A percentile compares a stretch with the other conserved stretches of the same genome.
Evolutionary conservation across 257 asterid species (phyloP).

Genomic region (Henckelia pumila): DNA sequence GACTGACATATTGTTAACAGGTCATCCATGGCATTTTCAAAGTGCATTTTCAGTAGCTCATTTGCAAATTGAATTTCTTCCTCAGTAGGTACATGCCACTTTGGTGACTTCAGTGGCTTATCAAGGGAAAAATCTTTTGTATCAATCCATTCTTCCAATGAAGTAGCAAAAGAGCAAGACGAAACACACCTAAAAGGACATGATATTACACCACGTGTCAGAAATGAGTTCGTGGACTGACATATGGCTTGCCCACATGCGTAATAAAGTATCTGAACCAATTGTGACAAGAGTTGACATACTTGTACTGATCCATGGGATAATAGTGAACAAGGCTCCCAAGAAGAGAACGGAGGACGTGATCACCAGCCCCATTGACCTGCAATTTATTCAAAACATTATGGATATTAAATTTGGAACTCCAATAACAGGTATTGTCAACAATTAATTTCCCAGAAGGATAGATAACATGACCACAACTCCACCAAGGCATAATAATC

Average conservation of each 20-base stretch:
- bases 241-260: slow-evolving; percentile 16
- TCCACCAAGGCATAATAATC: background rate
- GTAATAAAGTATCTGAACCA: slow-evolving; percentile 16
- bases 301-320: slow-evolving; percentile 96
- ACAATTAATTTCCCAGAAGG: slow-evolving; percentile 8
- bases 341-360: slow-evolving; percentile 91
- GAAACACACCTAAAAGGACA: slow-evolving; percentile 63
- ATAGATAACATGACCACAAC: slow-evolving; percentile 15
- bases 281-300: slow-evolving; percentile 26
- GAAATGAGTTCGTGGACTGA: slow-evolving; percentile 13
- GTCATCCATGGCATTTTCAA: slow-evolving; percentile 86
- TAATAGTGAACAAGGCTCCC: slow-evolving; percentile 93
- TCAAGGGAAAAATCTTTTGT: slow-evolving; percentile 58
- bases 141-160: slow-evolving; percentile 90
- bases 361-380: slow-evolving; percentile 99
- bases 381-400: slow-evolving; percentile 36
- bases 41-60: slow-evolving; percentile 82
- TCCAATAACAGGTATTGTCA: slow-evolving; percentile 16
- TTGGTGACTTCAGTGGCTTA: slow-evolving; percentile 57
- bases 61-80: slow-evolving; percentile 86
- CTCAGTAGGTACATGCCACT: slow-evolving; percentile 84
- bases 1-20: slow-evolving; percentile 72
- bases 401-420: slow-evolving; percentile 19
- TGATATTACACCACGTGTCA: slow-evolving; percentile 23
- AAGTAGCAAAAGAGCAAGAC: slow-evolving; percentile 53